Evolutionary conservation across 768 basidiomycete species (phyloP).

Genomic region (Rhizopogon salebrosus): DNA sequence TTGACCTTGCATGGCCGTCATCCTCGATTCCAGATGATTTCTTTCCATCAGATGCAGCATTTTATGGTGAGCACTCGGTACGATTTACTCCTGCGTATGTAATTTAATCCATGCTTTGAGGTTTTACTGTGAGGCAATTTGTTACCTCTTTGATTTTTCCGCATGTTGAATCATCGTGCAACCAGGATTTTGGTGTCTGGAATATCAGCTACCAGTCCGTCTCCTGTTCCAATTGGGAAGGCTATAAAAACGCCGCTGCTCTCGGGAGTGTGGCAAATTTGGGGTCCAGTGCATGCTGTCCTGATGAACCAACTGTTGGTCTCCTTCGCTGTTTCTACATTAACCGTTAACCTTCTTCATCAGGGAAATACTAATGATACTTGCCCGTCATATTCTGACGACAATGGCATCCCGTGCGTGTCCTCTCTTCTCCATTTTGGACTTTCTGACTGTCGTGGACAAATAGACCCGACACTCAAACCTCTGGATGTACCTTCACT

Average conservation of each 20-base stretch:
- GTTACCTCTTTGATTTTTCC: not conserved
- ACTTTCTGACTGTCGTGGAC: not conserved
- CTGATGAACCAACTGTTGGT: constrained; percentile 57
- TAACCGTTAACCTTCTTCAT: not conserved
- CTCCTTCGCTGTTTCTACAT: not conserved
- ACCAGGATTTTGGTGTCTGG: constrained; percentile 84
- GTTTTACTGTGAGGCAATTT: constrained; percentile 31
- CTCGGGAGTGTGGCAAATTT: constrained; percentile 62
- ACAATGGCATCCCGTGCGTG: constrained; percentile 59
- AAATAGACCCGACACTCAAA: not conserved
- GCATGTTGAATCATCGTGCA: not conserved
- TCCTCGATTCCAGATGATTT: constrained; percentile 62
- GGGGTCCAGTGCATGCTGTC: constrained; percentile 65
- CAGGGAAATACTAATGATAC: constrained; percentile 43
- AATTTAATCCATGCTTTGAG: constrained; percentile 24
- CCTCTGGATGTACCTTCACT: not conserved
- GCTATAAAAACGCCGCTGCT: constrained; percentile 50
- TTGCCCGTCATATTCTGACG: constrained; percentile 70
- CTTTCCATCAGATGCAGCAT: constrained; percentile 63
- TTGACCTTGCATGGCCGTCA: constrained; percentile 80
- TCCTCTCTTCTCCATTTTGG: not conserved
- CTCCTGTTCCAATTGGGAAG: constrained; percentile 64
- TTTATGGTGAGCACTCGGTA: constrained; percentile 47
- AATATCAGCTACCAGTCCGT: constrained; percentile 69
- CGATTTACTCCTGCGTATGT: constrained; percentile 3